A percentile compares a stretch with the other conserved stretches of the same genome.
These are phyloP conservation scores for Artemisia annua DNA, from an alignment of 129 eudicot species.

Conservation along the genomic window DNA sequence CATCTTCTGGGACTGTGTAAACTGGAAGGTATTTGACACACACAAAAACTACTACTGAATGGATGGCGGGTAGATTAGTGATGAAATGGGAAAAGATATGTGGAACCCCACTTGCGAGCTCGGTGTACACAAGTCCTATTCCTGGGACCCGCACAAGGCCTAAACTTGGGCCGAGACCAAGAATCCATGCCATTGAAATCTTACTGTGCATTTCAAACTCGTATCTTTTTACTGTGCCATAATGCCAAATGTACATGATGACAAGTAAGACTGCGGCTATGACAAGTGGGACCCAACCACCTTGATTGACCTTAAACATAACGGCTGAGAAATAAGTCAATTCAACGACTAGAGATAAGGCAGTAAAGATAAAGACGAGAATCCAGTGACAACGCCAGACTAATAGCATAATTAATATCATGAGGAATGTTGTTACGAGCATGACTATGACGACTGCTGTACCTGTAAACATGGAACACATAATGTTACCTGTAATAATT, in stretches of 20 bases:
- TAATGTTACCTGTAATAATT: background rate
- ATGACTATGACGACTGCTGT: constrained; percentile 92
- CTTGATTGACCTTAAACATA: constrained; percentile 76
- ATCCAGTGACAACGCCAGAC: constrained; percentile 98
- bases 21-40: constrained; percentile 94
- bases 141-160: constrained; percentile 98
- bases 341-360: constrained; percentile 66
- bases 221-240: constrained; percentile 76
- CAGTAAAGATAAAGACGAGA: constrained; percentile 66
- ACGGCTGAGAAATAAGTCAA: constrained; percentile 88
- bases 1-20: constrained; percentile 80
- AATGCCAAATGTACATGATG: constrained; percentile 96
- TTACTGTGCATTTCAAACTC: constrained; percentile 94
- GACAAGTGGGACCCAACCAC: constrained; percentile 98
- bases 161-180: constrained; percentile 90
- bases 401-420: constrained; percentile 71
- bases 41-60: constrained; percentile 82
- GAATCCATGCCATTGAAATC: constrained; percentile 91
- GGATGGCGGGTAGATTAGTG: constrained; percentile 91
- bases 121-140: constrained; percentile 90
- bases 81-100: constrained; percentile 89
- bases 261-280: constrained; percentile 78
- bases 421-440: constrained; percentile 85
- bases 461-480: constrained; percentile 46
- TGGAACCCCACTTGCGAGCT: constrained; percentile 96